These are phyloP conservation scores for Hygrocybe coccinea DNA, from an alignment of 768 basidiomycete genomes.

Conservation along the genomic window DNA sequence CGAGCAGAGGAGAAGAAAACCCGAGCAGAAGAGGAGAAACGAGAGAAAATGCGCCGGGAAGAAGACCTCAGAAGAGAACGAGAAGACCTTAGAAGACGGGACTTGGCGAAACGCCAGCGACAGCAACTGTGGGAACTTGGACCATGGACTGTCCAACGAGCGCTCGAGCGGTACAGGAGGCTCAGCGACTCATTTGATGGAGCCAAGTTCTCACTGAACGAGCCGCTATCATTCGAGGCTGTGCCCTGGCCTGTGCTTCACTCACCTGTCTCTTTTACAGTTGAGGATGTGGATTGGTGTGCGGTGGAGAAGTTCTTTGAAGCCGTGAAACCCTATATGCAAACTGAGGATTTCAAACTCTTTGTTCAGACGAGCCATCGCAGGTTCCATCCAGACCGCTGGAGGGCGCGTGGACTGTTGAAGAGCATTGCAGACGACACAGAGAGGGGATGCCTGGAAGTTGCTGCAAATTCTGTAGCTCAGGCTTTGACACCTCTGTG, in stretches of 20 bases:
- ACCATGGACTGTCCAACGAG: slow-evolving; percentile 59
- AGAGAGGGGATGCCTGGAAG: slow-evolving; percentile 56
- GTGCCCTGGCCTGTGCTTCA: slow-evolving; percentile 75
- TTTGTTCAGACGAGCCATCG: slow-evolving; percentile 68
- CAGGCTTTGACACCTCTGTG: slow-evolving; percentile 71
- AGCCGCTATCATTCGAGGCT: slow-evolving; percentile 53
- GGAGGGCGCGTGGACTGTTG: slow-evolving; percentile 64
- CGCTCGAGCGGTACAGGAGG: slow-evolving; percentile 63
- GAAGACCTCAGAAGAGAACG: slow-evolving; percentile 21
- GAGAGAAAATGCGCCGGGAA: slow-evolving; percentile 24
- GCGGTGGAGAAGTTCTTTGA: slow-evolving; percentile 69
- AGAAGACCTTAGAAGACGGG: slow-evolving; percentile 30
- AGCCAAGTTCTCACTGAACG: slow-evolving; percentile 47
- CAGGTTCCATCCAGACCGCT: slow-evolving; percentile 77
- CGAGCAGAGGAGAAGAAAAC: slow-evolving; percentile 25
- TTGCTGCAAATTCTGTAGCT: slow-evolving; percentile 62
- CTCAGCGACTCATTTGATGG: slow-evolving; percentile 62
- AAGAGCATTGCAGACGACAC: slow-evolving; percentile 53
- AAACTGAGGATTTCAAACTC: slow-evolving; percentile 54
- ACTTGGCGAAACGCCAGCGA: slow-evolving; percentile 40
- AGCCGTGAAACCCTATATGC: slow-evolving; percentile 47
- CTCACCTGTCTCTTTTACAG: slow-evolving; percentile 45
- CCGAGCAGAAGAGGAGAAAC: slow-evolving; percentile 19
- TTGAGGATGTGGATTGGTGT: slow-evolving; percentile 67
- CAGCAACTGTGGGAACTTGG: slow-evolving; percentile 56